phyloP scores from a whole-genome alignment of 805 yeast genomes.

The Candida insectorum region DNA sequence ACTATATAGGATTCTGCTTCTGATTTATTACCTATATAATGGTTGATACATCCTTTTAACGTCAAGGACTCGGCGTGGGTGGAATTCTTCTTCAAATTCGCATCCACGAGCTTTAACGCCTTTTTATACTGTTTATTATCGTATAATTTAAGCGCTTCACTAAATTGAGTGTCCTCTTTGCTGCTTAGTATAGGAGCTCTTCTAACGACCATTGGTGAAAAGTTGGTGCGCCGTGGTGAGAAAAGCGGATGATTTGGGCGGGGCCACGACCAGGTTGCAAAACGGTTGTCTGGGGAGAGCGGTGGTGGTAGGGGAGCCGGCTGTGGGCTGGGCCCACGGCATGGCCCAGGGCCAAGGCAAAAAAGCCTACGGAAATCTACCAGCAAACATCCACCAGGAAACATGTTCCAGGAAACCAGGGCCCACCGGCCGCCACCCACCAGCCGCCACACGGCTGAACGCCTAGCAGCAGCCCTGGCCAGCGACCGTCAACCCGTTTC shows the following conservation, averaged over 20 bases:
- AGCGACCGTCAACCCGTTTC: neutral
- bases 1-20: constrained; percentile 63
- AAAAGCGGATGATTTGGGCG: no score
- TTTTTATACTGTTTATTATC: constrained; percentile 87
- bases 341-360: no score
- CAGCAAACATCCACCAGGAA: no score
- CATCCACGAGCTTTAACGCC: constrained; percentile 72
- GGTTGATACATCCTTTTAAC: constrained; percentile 72
- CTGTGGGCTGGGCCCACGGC: no score
- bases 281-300: no score
- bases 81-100: constrained; percentile 70
- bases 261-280: no score
- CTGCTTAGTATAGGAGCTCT: constrained; percentile 31
- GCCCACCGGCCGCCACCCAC: no score
- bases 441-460: no score
- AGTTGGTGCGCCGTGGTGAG: neutral
- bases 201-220: constrained; percentile 4
- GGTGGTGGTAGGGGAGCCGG: no score
- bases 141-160: constrained; percentile 77
- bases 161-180: constrained; percentile 75
- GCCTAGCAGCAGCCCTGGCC: neutral
- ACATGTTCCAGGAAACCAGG: no score
- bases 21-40: constrained; percentile 47
- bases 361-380: no score
- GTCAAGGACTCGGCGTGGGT: constrained; percentile 79